Percentiles rank a stretch among this genome's conserved stretches.
These are phyloP conservation scores for Monosporascus ibericus DNA, from an alignment of 2,329 filamentous ascomycete species.

Conservation along the genomic window DNA sequence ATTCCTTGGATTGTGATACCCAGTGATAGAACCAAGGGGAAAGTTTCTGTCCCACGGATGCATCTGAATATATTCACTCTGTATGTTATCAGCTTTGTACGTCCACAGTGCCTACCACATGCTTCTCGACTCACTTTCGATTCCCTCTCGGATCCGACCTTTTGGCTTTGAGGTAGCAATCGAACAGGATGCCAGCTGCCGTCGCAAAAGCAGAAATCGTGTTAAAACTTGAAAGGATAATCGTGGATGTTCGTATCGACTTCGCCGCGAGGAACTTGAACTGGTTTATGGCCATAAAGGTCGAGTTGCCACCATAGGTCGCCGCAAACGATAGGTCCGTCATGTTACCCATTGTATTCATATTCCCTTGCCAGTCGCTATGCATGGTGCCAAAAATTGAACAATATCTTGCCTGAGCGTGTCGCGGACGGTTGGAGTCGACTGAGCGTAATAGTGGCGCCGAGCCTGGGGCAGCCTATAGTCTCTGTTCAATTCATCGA, in stretches of 20 bases:
- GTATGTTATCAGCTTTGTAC: constrained; percentile 11
- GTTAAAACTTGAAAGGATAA: constrained; percentile 57
- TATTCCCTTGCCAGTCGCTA: constrained; percentile 19
- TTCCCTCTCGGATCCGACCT: constrained; percentile 29
- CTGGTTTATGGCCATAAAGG: constrained; percentile 42
- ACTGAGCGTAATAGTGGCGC: constrained; percentile 22
- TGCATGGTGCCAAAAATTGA: constrained; percentile 14
- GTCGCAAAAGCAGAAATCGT: constrained; percentile 51
- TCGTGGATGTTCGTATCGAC: constrained; percentile 54
- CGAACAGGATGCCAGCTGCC: constrained; percentile 49
- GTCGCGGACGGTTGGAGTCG: constrained; percentile 6
- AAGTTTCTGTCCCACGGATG: constrained; percentile 41
- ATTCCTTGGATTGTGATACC: constrained; percentile 54
- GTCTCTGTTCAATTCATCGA: constrained; percentile 40
- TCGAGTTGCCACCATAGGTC: constrained; percentile 31
- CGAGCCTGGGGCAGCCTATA: constrained; percentile 17
- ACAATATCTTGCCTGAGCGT: constrained; percentile 9
- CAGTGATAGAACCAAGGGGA: constrained; percentile 50
- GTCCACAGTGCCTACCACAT: constrained; percentile 2
- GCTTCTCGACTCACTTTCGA: constrained; percentile 36
- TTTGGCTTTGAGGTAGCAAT: constrained; percentile 43
- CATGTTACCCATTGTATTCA: constrained; percentile 16
- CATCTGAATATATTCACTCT: constrained; percentile 31
- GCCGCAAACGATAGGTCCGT: constrained; percentile 21
- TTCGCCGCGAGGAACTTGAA: constrained; percentile 47